Evolutionary conservation across 306 rosid species (phyloP).

Genomic region (Medicago arabica): DNA sequence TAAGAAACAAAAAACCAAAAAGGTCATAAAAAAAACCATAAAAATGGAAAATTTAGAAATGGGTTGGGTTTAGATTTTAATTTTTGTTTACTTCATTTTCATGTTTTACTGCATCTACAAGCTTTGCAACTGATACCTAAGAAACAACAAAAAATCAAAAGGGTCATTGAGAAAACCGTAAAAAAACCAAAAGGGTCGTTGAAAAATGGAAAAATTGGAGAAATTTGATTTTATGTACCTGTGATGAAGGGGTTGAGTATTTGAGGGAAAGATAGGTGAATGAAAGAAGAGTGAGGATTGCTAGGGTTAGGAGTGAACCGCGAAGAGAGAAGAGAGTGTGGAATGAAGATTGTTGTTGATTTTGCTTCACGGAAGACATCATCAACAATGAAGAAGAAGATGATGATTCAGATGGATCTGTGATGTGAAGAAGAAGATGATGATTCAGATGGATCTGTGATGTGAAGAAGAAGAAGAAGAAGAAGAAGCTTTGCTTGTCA

Average conservation of each 20-base stretch:
- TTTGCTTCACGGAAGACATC: slow-evolving; percentile 63
- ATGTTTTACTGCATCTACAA: slow-evolving; percentile 1
- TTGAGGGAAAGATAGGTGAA: slow-evolving; percentile 78
- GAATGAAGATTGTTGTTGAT: slow-evolving; percentile 43
- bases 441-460: slow-evolving; percentile 9
- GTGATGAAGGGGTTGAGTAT: slow-evolving; percentile 49
- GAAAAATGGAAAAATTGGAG: not conserved
- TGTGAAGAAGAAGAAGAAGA: not conserved
- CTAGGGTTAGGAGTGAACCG: slow-evolving; percentile 73
- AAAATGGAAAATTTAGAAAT: slow-evolving; percentile 2
- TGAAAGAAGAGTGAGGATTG: slow-evolving; percentile 73
- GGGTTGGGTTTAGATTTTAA: not conserved
- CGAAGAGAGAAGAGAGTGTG: slow-evolving; percentile 63
- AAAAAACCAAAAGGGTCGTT: slow-evolving; percentile 30
- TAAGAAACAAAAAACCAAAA: slow-evolving; percentile 21
- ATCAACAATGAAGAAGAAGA: slow-evolving; percentile 9
- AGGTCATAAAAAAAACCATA: not conserved
- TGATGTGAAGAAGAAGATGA: not conserved
- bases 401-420: slow-evolving; percentile 2
- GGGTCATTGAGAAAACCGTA: slow-evolving; percentile 32
- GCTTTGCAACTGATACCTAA: slow-evolving; percentile 37
- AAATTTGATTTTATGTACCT: slow-evolving; percentile 42
- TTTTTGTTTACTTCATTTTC: not conserved
- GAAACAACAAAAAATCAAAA: slow-evolving; percentile 15
- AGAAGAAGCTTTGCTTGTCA: not conserved